Base-by-base conservation (phyloP, 352 stramenopile genomes). In the Globisporangium cystogenes region DNA sequence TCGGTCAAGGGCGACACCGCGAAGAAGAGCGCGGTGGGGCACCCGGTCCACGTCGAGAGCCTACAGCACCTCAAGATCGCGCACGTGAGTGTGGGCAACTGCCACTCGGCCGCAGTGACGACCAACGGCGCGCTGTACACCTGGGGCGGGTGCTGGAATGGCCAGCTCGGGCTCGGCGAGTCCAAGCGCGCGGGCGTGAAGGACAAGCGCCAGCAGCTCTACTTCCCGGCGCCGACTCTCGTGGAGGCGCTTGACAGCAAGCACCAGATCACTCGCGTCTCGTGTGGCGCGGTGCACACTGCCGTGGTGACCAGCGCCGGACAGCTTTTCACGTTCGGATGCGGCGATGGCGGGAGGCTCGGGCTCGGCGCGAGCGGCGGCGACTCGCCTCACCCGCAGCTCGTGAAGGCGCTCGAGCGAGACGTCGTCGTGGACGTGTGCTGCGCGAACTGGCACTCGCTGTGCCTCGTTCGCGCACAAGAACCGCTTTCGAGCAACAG, bases 261-360 rank as follows among this genome's bases (percentile, higher is more conserved):
- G 59, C 54, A 53, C 33, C 54, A 55, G 12, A 57, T 97, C 31
- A 61, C 53, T 3, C 70, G 81, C 31, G 85, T 98, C 10, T 95
- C 89, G 7, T 97, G 92, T 61, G 91, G 93, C 16, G 92, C 87
- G 20, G 76, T 86, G 6, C 89, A 96, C 55, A 92, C 80, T 4
- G 84, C 68, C 10, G 78, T 73, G 12, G 65, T 93, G 43, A 72
- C 72, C 3, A 42, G 62, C 6, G 55, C 82, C 6, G 84, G 82
- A 0, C 70, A 86, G 43, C 63, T 95, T 23, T 95, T 80, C 57
- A 93, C 70, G 16, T 95, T 90, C 56, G 93, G 93, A 15, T 97
- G 87, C 55, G 78, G 88, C 15, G 91, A 98, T 55, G 92, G 90
- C 23, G 93, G 93, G 0, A 74, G 90, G 3, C 70, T 98, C 7